Evolutionary conservation across 176 grass and related monocot species (phyloP), one percentile per base, ranked within the genome.

Genomic region (Avena atlantica): DNA sequence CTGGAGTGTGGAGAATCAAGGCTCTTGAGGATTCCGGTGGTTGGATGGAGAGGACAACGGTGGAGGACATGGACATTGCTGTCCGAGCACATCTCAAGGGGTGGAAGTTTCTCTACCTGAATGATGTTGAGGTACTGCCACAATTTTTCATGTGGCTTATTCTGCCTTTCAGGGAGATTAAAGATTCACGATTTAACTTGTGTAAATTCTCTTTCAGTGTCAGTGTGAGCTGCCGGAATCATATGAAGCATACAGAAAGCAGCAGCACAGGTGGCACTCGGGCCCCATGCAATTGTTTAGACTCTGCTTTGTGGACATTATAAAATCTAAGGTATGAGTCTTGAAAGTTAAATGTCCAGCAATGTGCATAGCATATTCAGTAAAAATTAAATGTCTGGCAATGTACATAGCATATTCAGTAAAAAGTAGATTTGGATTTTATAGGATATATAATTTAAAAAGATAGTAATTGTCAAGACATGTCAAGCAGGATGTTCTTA

Each of bases 41-140:
- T 12, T 97, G 95, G 95, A 82, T 95, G 72, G 95, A 97, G 93
- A 91, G 95, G 61, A 94, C 95, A 20, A 97, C 95, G 0, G 95
- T 97, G 27, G 95, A 97, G 83, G 95, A 97, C 71, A 97, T 97
- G 95, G 95, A 97, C 71, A 94, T 97, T 53, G 95, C 95, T 24
- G 95, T 97, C 53, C 88, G 92, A 19, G 92, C 95, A 56, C 95
- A 97, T 89, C 92, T 95, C 24, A 93, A 93, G 73, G 95, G 95
- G 65, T 97, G 95, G 95, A 97, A 93, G 65, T 97, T 97, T 60
- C 82, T 95, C 56, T 97, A 91, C 80, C 88, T 97, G 21, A 97
- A 97, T 40, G 95, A 97, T 87, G 95, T 97, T 9, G 90, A 95
- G 95, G 95, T 95, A 91, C 73, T 80, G 53, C 1, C 70, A 66